phyloP scores from a whole-genome alignment of 305 asterid genomes.

The Fraxinus baroniana region DNA sequence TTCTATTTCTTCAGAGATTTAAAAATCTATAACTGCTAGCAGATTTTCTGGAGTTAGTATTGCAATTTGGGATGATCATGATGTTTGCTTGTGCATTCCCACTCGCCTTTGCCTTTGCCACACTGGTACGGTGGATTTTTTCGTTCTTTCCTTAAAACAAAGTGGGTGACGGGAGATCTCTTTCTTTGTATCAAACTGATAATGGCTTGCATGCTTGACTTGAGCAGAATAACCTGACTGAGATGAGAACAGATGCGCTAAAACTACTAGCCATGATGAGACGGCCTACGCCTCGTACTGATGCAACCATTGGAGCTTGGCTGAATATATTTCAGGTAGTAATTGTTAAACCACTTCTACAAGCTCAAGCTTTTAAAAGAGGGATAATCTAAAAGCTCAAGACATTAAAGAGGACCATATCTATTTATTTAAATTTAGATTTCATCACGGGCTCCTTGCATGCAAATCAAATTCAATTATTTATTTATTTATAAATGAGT shows the following conservation, averaged over 20 bases:
- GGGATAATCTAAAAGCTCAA: neutral
- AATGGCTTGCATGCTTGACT: conserved; percentile 1
- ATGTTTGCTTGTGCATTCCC: conserved; percentile 99
- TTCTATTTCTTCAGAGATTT: neutral
- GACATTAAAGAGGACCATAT: neutral
- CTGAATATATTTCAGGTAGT: conserved; percentile 85
- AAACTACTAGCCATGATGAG: conserved; percentile 85
- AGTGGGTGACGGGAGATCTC: neutral
- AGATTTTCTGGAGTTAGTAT: conserved; percentile 88
- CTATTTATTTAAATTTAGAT: neutral
- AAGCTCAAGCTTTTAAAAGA: neutral
- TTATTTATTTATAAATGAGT: neutral
- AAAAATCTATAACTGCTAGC: conserved; percentile 25
- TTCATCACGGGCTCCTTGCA: neutral
- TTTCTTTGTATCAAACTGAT: neutral
- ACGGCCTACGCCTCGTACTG: conserved; percentile 82
- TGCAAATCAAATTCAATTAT: neutral
- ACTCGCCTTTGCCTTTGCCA: conserved; percentile 81
- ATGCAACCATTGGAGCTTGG: conserved; percentile 97
- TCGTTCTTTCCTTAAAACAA: neutral
- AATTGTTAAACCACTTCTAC: neutral
- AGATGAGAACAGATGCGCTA: conserved; percentile 87
- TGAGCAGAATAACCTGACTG: conserved; percentile 73
- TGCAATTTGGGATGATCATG: conserved; percentile 96
- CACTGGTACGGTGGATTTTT: conserved; percentile 52